phyloP scores from a whole-genome alignment of 495 filamentous ascomycete genomes.

The Podospora pseudopauciseta region DNA sequence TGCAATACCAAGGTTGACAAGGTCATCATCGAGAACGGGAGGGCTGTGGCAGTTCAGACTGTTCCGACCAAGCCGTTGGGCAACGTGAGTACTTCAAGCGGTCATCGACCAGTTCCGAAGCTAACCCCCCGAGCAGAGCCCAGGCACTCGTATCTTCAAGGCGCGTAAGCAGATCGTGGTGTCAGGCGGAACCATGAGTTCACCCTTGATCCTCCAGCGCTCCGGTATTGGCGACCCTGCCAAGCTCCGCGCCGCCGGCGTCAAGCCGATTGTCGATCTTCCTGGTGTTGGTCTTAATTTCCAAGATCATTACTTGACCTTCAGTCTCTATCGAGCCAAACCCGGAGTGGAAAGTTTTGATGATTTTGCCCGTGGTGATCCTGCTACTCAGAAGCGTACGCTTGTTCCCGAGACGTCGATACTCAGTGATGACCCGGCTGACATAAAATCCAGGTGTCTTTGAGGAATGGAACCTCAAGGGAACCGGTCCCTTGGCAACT shows the following conservation, averaged over 20 bases:
- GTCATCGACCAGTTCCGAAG: conserved; percentile 10
- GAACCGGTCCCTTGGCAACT: conserved; percentile 74
- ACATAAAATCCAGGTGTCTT: conserved; percentile 45
- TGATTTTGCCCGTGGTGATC: conserved; percentile 73
- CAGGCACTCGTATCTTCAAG: conserved; percentile 48
- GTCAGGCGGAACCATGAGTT: conserved; percentile 75
- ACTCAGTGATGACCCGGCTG: not conserved
- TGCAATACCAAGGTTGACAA: conserved; percentile 83
- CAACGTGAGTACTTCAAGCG: conserved; percentile 10
- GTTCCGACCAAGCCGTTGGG: conserved; percentile 42
- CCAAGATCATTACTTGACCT: conserved; percentile 83
- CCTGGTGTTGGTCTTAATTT: conserved; percentile 80
- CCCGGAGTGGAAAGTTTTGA: conserved; percentile 76
- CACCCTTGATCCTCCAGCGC: conserved; percentile 73
- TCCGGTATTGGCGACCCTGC: conserved; percentile 68
- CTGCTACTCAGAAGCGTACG: conserved; percentile 60
- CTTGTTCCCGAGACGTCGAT: not conserved
- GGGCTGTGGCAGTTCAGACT: conserved; percentile 59
- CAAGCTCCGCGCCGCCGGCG: conserved; percentile 66
- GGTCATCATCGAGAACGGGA: conserved; percentile 67
- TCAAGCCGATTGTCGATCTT: conserved; percentile 71
- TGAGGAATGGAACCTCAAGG: conserved; percentile 75
- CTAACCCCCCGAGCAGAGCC: conserved; percentile 33
- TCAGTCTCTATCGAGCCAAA: conserved; percentile 71
- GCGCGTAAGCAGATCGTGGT: conserved; percentile 77